Conservation (phyloP, 2,329 filamentous ascomycete genomes). For the Alternaria brassicicola region DNA sequence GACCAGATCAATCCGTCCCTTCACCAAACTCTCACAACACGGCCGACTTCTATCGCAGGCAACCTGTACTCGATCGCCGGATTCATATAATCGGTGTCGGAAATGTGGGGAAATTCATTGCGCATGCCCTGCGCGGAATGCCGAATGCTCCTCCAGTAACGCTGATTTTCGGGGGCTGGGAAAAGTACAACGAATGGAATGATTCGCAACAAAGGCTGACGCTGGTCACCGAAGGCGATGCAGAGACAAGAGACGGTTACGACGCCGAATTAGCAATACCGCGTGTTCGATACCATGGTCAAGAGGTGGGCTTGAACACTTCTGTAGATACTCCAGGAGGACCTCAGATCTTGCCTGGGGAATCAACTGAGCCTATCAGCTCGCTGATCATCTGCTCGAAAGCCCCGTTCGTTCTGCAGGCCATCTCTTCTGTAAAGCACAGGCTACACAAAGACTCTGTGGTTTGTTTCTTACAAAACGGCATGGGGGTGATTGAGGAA, state of each 20-base stretch:
- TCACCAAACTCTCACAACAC: slow-evolving; percentile 11
- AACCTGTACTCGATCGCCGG: slow-evolving; percentile 36
- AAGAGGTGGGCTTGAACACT: slow-evolving; percentile 33
- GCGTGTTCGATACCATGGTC: slow-evolving; percentile 47
- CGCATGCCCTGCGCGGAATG: slow-evolving; percentile 70
- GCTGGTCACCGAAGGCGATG: slow-evolving; percentile 53
- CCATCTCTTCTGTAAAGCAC: slow-evolving; percentile 68
- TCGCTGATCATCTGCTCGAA: slow-evolving; percentile 84
- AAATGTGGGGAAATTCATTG: slow-evolving; percentile 80
- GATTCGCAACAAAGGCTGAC: slow-evolving; percentile 52
- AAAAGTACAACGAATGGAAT: slow-evolving; percentile 55
- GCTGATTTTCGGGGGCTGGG: slow-evolving; percentile 71
- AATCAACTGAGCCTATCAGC: slow-evolving; percentile 61
- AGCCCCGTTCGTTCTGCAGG: slow-evolving; percentile 68
- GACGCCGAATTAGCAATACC: slow-evolving; percentile 54
- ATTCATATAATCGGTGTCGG: slow-evolving; percentile 77
- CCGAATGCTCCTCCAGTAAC: slow-evolving; percentile 73
- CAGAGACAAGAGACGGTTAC: slow-evolving; percentile 50
- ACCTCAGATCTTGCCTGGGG: slow-evolving; percentile 23
- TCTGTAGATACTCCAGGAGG: slow-evolving; percentile 12
- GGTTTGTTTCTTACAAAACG: slow-evolving; percentile 78
- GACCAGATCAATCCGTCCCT: slow-evolving; percentile 18
- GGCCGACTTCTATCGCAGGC: slow-evolving; percentile 42
- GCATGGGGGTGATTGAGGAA: slow-evolving; percentile 81
- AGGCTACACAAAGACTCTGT: slow-evolving; percentile 72